phyloP scores from a whole-genome alignment of 257 asterid genomes.

The Eustoma russellianum region DNA sequence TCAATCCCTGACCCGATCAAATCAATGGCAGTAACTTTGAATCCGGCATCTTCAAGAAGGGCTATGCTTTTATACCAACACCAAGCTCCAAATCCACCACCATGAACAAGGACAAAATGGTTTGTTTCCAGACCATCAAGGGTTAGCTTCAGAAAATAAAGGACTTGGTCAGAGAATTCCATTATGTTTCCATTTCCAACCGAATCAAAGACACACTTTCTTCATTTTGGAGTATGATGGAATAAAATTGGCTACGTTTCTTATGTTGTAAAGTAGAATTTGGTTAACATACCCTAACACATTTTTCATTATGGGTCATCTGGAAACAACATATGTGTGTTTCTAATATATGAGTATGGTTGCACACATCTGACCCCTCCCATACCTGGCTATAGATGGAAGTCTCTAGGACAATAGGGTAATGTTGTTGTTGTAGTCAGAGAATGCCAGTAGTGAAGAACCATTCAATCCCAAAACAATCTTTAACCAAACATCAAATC shows the following conservation, averaged over 20 bases:
- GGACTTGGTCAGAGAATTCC: slow-evolving; percentile 9
- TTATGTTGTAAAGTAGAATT: no score
- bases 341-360: no score
- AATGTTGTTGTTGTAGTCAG: no score
- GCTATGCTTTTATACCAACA: slow-evolving; percentile 99
- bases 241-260: no score
- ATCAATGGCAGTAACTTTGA: slow-evolving; percentile 90
- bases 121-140: slow-evolving; percentile 63
- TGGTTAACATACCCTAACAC: no score
- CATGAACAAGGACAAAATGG: slow-evolving; percentile 96
- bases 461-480: no score
- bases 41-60: slow-evolving; percentile 76
- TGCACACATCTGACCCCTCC: slow-evolving; percentile 3
- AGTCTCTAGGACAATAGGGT: background rate
- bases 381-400: no score
- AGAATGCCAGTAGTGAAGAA: slow-evolving; percentile 7
- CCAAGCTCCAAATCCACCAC: slow-evolving; percentile 99
- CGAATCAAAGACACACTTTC: no score
- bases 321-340: no score
- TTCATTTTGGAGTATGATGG: no score
- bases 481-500: no score
- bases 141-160: slow-evolving; percentile 51
- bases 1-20: slow-evolving; percentile 93
- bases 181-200: slow-evolving; percentile 5
- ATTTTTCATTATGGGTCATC: no score